Evolutionary conservation across 2,329 filamentous ascomycete species (phyloP), one percentile per base, ranked within the genome.

Genomic region (Orbilia javanica): DNA sequence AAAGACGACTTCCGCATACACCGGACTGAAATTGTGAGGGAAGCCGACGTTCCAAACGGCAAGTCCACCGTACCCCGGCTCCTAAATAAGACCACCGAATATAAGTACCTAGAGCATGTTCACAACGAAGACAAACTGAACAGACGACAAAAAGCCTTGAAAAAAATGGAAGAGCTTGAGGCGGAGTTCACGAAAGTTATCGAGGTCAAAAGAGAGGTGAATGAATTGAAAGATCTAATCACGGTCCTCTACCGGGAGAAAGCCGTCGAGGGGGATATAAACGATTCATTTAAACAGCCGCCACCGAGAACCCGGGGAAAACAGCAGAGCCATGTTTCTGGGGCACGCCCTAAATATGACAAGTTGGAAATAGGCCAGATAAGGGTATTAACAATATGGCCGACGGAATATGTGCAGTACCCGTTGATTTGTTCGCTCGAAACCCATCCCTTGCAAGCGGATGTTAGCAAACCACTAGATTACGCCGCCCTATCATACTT

Each of bases 401-500:
- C n/a, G 1, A 25, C 55, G 5, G 31, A 31, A 0, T 11, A 2
- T 2, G 4, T 13, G 0, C 22, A 25, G 10, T 60, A 60, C 7
- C 55, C 55, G 25, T 13, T 60, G 3, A 60, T 60, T 3, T 60
- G 55, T n/a, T 39, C 55, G 0, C 55, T 60, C 0, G 25, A 22
- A 42, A 39, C 11, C 20, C 31, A 13, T 3, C 6, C 55, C 22
- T n/a, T 60, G 10, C 11, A 29, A 34, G 27, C 25, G 8, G 34
- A 25, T 15, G 50, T n/a, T n/a, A n/a, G n/a, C n/a, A 53, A 25
- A 31, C 31, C 31, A 42, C 18, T 3, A 36, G n/a, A 53, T 6
- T 60, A 60, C 11, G 55, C 34, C 13, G 55, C 55, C 7, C 55
- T 60, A 0, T 60, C 55, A 25, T 60, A 60, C 34, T 60, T 25